phyloP scores from a whole-genome alignment of 495 filamentous ascomycete genomes.

The Penicillium canescens region DNA sequence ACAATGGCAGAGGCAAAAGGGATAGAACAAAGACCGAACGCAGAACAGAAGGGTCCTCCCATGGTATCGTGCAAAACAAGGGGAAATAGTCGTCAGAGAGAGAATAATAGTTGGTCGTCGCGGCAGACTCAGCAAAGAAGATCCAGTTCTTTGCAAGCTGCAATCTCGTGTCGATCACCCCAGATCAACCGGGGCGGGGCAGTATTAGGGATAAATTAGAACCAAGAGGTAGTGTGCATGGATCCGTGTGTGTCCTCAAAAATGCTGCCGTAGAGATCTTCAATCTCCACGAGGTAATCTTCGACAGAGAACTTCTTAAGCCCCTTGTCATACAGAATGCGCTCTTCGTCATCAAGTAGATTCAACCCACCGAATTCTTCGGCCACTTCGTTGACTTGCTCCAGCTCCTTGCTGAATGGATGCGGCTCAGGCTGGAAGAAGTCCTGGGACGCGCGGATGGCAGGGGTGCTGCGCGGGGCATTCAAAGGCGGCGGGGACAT shows the following conservation, averaged over 20 bases:
- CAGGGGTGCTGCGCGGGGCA: slow-evolving; percentile 32
- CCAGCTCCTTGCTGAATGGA: slow-evolving; percentile 52
- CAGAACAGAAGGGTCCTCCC: slow-evolving; percentile 22
- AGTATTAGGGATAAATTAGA: slow-evolving; percentile 30
- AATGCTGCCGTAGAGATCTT: slow-evolving; percentile 60
- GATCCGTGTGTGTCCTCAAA: slow-evolving; percentile 48
- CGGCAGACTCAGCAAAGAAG: slow-evolving; percentile 14
- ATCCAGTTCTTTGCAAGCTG: slow-evolving; percentile 25
- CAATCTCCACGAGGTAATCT: slow-evolving; percentile 84
- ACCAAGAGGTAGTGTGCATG: slow-evolving; percentile 39
- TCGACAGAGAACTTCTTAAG: slow-evolving; percentile 73
- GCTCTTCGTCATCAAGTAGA: slow-evolving; percentile 70
- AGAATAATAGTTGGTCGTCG: slow-evolving; percentile 35
- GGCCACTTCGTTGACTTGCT: slow-evolving; percentile 64
- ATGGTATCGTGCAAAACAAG: slow-evolving; percentile 30
- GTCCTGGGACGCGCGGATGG: slow-evolving; percentile 42
- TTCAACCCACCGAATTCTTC: slow-evolving; percentile 77
- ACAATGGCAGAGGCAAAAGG: slow-evolving; percentile 1
- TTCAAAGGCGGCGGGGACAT: slow-evolving; percentile 44
- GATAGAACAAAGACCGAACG: slow-evolving; percentile 9
- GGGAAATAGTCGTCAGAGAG: slow-evolving; percentile 25
- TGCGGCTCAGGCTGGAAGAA: slow-evolving; percentile 47
- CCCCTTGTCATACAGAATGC: slow-evolving; percentile 62
- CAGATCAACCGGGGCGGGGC: slow-evolving; percentile 25
- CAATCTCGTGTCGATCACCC: slow-evolving; percentile 16